Evolutionary conservation across 441 rosid species (phyloP), one percentile per base, ranked within the genome.

Genomic region (Manihot esculenta): DNA sequence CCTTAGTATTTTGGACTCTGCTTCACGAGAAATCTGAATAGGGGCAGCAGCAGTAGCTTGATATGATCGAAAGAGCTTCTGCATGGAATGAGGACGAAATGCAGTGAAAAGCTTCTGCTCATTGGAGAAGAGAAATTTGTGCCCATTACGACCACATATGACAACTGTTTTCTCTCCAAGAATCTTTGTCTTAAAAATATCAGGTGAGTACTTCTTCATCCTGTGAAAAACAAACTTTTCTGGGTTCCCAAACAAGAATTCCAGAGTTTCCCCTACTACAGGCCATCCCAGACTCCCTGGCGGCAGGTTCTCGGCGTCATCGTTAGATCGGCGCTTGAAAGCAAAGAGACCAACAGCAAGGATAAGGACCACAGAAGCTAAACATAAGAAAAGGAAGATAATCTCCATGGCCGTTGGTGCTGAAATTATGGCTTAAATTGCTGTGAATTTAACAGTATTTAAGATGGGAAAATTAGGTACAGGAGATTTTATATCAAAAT

Each of bases 221-320:
- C 84, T 75, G 14, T 70, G 30, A 10, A 64, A 54, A 17, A 78
- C 79, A 18, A 81, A 81, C 64, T 57, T 70, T 23, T 81, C 80
- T 3, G 82, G 80, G 58, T 58, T 64, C 1, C 63, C 78, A 60
- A 62, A 71, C 73, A 73, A 42, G 62, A 76, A 76, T 7, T 64
- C 76, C 0, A 78, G 20, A 0, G 78, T 72, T 67, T 81, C 82
- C 0, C 84, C 82, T 0, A 78, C 24, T 23, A 70, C 8, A 8
- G 84, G 84, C 82, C 78, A 81, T 14, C 84, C 84, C 48, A 77
- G 42, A 71, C 80, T 76, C 12, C 82, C 82, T 0, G 82, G 82
- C 6, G 84, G 82, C 21, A 78, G 78, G 44, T 75, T 74, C 38
- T 44, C 58, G 58, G 55, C 41, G 5, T 35, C n/a, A n/a, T n/a